Conservation (phyloP, 208 protist species). For the Spongospora subterranea region DNA sequence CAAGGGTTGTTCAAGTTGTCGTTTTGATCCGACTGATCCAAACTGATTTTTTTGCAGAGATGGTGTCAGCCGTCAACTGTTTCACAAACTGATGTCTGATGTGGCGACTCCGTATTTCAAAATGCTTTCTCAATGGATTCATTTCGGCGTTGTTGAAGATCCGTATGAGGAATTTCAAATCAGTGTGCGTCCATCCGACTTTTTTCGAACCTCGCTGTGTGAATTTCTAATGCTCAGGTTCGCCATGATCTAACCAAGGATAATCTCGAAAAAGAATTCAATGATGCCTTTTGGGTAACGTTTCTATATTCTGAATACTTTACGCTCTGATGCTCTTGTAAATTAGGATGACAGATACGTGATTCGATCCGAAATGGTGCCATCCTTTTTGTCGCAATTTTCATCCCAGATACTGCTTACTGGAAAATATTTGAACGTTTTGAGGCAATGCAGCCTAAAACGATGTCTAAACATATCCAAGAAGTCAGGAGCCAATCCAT, state of each 20-base stretch:
- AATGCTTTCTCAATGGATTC: slow-evolving; percentile 25
- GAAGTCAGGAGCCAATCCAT: neutral
- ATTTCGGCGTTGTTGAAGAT: slow-evolving; percentile 50
- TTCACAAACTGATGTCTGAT: neutral
- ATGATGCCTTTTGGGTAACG: slow-evolving; percentile 23
- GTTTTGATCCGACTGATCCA: neutral
- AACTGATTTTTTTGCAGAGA: neutral
- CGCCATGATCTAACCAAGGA: neutral
- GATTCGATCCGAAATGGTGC: neutral
- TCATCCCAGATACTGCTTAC: slow-evolving; percentile 69
- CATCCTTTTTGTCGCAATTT: slow-evolving; percentile 31
- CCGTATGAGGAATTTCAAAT: slow-evolving; percentile 53
- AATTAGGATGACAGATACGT: slow-evolving; percentile 13
- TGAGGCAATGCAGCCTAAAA: slow-evolving; percentile 69
- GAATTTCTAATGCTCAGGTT: neutral
- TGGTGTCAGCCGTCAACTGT: neutral
- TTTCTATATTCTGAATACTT: neutral
- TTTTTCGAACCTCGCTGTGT: no score
- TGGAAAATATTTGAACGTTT: slow-evolving; percentile 78
- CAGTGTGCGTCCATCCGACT: neutral
- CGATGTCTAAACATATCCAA: neutral
- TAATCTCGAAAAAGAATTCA: slow-evolving; percentile 30
- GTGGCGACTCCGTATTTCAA: neutral
- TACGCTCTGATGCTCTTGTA: neutral
- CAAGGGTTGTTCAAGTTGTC: neutral